These are phyloP conservation scores for Fonsecaea nubica DNA, from an alignment of 2,329 filamentous ascomycete species.

Conservation along the genomic window DNA sequence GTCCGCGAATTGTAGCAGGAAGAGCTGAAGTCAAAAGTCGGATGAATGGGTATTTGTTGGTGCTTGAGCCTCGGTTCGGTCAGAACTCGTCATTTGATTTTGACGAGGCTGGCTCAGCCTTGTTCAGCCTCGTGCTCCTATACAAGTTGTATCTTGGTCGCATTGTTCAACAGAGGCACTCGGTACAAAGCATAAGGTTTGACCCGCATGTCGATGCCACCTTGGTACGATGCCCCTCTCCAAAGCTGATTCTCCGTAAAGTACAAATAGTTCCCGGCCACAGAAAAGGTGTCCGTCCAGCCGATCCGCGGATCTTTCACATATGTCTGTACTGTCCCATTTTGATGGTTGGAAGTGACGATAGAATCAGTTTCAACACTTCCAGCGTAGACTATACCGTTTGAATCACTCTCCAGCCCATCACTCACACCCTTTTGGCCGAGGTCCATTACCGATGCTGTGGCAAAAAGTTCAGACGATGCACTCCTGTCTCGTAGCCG, in stretches of 20 bases:
- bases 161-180: constrained; percentile 51
- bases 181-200: constrained; percentile 54
- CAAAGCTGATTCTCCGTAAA: constrained; percentile 61
- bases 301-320: constrained; percentile 56
- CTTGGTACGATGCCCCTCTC: constrained; percentile 47
- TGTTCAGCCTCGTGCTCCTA: not conserved
- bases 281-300: constrained; percentile 59
- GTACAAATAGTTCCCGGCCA: constrained; percentile 57
- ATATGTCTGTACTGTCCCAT: constrained; percentile 52
- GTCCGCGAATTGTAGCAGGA: not conserved
- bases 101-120: not conserved
- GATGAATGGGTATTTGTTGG: not conserved
- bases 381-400: constrained; percentile 57
- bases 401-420: constrained; percentile 60
- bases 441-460: constrained; percentile 51
- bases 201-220: constrained; percentile 52
- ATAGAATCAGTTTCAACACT: constrained; percentile 60
- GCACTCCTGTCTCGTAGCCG: constrained; percentile 49
- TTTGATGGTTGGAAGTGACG: constrained; percentile 54
- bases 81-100: not conserved
- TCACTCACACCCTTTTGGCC: constrained; percentile 60
- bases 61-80: constrained; percentile 12
- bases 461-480: constrained; percentile 53
- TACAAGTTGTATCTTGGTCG: constrained; percentile 47
- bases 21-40: constrained; percentile 1